Evolutionary conservation across 1,284 basidiomycete genomes (phyloP), one percentile per base, ranked within the genome.

Genomic region (Melampsora abietis-canadensis): DNA sequence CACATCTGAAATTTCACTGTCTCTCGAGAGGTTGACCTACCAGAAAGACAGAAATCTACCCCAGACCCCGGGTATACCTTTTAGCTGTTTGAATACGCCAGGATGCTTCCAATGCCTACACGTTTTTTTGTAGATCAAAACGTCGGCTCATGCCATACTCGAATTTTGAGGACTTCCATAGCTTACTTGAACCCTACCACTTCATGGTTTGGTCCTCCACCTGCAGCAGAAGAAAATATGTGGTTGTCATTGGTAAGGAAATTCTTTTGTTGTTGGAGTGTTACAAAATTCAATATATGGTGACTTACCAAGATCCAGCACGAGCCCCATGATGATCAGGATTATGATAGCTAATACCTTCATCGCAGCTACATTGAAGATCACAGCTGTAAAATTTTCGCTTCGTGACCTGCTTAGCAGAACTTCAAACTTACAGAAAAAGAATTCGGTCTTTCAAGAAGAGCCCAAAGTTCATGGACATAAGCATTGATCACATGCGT

Each of bases 91-190:
- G 67, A 90, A 80, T 0, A 88, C 84, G n/a, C 89, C 90, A 6
- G 88, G 88, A 78, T 89, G 82, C 76, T 85, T 86, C 90, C 90
- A 91, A 82, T 87, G 91, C 19, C 87, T 82, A 83, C 89, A 89
- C 4, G 46, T 47, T 8, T 59, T 59, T 37, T 17, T 21, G 21
- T n/a, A 17, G 48, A 34, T 31, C 30, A 85, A 84, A 60, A 87
- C 27, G 81, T 21, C 84, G 84, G 85, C 76, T 77, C 0, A 63
- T 57, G 46, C 12, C n/a, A n/a, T 81, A 77, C 14, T 81, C 78
- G 12, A 77, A 77, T 60, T 40, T 17, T 31, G 40, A 40, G 17
- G 21, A 57, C 76, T 80, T 82, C 72, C 82, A 12, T 75, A 70
- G 72, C 82, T 82, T 37, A 79, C 82, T 66, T 80, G 79, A 10